Percentiles rank a stretch among this genome's conserved stretches.
Evolutionary conservation across 2,329 filamentous ascomycete species (phyloP).

Genomic region (Alternaria gaisen): DNA sequence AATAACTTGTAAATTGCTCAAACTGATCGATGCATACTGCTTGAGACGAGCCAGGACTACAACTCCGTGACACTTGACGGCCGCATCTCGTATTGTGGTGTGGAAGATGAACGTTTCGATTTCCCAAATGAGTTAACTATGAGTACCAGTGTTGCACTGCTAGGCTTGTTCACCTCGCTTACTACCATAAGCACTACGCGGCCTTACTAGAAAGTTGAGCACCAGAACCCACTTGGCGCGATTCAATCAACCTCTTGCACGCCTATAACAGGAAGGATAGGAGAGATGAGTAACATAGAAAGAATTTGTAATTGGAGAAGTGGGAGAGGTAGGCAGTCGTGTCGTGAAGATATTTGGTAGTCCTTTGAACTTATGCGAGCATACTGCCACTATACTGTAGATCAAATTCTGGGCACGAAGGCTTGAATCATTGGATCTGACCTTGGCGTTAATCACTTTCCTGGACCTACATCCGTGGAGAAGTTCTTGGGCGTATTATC

Average conservation of each 20-base stretch:
- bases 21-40: background rate
- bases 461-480: background rate
- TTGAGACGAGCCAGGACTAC: background rate
- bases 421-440: background rate
- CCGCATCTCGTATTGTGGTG: background rate
- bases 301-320: background rate
- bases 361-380: background rate
- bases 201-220: background rate
- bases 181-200: background rate
- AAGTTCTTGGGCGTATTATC: background rate
- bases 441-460: background rate
- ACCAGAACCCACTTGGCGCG: background rate
- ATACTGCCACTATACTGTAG: background rate
- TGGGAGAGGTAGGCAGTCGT: rapidly evolving
- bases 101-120: background rate
- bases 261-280: background rate
- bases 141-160: background rate
- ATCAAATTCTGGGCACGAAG: background rate
- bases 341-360: no score
- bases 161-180: background rate
- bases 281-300: background rate
- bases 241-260: background rate
- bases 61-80: background rate
- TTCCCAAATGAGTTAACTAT: background rate
- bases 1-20: background rate